Conservation (phyloP, 1,139 yeast species). For the Taiozyma sp. region DNA sequence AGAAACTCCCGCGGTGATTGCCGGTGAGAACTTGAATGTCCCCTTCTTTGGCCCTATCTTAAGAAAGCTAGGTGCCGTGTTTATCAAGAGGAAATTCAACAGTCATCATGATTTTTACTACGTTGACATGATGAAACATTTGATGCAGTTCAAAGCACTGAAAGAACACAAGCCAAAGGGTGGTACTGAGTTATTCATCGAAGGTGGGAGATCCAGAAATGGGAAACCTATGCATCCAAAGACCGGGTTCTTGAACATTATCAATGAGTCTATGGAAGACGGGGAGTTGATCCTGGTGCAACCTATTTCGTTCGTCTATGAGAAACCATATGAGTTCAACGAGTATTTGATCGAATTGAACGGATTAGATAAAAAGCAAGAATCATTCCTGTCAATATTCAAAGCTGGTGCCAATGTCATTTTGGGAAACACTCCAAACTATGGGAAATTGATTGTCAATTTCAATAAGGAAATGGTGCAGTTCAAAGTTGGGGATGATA, state of each 20-base stretch:
- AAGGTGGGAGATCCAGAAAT: slow-evolving; percentile 21
- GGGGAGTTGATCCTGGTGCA: slow-evolving; percentile 9
- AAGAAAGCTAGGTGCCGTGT: slow-evolving; percentile 17
- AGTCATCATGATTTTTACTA: slow-evolving; percentile 15
- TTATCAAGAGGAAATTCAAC: slow-evolving; percentile 17
- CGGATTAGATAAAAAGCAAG: slow-evolving; percentile 20
- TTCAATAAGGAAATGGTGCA: slow-evolving; percentile 10
- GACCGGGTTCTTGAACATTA: slow-evolving; percentile 16
- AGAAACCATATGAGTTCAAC: slow-evolving; percentile 20
- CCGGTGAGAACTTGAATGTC: slow-evolving; percentile 20
- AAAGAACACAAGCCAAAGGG: slow-evolving; percentile 3
- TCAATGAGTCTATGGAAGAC: slow-evolving; percentile 9
- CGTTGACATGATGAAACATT: slow-evolving; percentile 6
- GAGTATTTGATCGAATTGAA: slow-evolving; percentile 19
- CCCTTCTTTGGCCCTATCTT: slow-evolving; percentile 17
- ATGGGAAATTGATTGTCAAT: slow-evolving; percentile 17
- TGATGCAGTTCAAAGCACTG: slow-evolving; percentile 5
- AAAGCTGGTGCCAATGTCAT: slow-evolving; percentile 9
- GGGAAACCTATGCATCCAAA: slow-evolving; percentile 20
- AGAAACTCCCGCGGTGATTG: slow-evolving; percentile 19
- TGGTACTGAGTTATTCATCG: slow-evolving; percentile 17
- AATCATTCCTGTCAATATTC: slow-evolving; percentile 14
- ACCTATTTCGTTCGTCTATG: slow-evolving; percentile 17
- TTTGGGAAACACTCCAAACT: slow-evolving; percentile 9
- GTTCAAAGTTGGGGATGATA: slow-evolving; percentile 4